Conservation (phyloP, 2,329 filamentous ascomycete genomes). For the Mollisiaceae sp. region DNA sequence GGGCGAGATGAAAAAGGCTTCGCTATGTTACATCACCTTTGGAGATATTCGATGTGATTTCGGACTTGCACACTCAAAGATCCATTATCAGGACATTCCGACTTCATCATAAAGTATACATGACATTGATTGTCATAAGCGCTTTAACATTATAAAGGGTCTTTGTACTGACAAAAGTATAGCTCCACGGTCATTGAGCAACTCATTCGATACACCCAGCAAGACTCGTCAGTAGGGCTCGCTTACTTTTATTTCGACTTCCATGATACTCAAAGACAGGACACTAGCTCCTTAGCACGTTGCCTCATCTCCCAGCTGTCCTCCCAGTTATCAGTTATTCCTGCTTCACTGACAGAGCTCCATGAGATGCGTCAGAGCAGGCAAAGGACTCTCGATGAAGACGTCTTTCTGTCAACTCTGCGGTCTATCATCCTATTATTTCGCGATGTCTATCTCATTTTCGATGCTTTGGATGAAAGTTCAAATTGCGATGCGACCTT, state of each 20-base stretch:
- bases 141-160: too few relatives aligned
- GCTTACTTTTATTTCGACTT: slow-evolving; percentile 39
- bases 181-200: slow-evolving; percentile 44
- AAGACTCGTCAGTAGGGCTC: slow-evolving; percentile 29
- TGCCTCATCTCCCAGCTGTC: neutral
- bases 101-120: too few relatives aligned
- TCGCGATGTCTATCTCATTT: slow-evolving; percentile 21
- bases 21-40: slow-evolving; percentile 31
- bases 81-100: too few relatives aligned
- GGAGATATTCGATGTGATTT: neutral
- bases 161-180: too few relatives aligned
- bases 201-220: slow-evolving; percentile 25
- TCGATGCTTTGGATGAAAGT: slow-evolving; percentile 13
- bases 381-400: slow-evolving; percentile 34
- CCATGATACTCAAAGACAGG: slow-evolving; percentile 30
- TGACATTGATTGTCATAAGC: too few relatives aligned
- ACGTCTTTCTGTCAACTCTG: slow-evolving; percentile 10
- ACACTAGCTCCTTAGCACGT: slow-evolving; percentile 30
- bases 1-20: slow-evolving; percentile 25
- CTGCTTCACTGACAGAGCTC: neutral
- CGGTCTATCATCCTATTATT: slow-evolving; percentile 37
- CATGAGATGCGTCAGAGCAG: neutral
- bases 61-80: neutral
- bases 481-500: neutral
- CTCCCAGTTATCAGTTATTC: neutral